Evolutionary conservation across 208 protist genomes (phyloP).

Genomic region (Acanthamoeba rhysodes): DNA sequence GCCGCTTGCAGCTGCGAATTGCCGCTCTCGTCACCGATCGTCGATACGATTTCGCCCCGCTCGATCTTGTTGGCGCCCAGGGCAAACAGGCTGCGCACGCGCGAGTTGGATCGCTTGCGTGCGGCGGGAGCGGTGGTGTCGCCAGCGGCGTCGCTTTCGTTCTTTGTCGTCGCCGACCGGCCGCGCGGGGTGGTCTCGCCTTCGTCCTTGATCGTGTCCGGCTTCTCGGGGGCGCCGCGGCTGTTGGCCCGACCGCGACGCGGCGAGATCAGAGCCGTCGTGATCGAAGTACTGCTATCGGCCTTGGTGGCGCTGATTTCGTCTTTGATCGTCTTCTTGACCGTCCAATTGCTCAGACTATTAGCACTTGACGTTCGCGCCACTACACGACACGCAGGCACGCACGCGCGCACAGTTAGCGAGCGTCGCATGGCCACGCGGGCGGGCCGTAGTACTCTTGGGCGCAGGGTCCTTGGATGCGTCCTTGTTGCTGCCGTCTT

Average conservation of each 20-base stretch:
- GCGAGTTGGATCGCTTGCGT: conserved; percentile 24
- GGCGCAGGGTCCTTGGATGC: not conserved
- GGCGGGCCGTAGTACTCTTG: no score
- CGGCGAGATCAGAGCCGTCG: not conserved
- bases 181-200: not conserved
- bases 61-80: conserved; percentile 34
- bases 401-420: not conserved
- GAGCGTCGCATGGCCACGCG: no score
- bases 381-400: not conserved
- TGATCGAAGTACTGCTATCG: not conserved
- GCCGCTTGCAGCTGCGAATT: not conserved
- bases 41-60: not conserved
- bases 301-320: not conserved
- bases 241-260: not conserved
- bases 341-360: not conserved
- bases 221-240: not conserved
- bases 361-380: not conserved
- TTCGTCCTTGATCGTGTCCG: not conserved
- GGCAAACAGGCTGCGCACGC: conserved; percentile 11
- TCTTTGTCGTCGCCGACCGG: not conserved
- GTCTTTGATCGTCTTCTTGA: not conserved
- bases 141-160: not conserved
- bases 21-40: not conserved
- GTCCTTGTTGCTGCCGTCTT: not conserved
- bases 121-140: not conserved